A percentile compares a stretch with the other conserved stretches of the same genome.
Evolutionary conservation across 2,329 filamentous ascomycete species (phyloP).

Genomic region (Apiospora marii): DNA sequence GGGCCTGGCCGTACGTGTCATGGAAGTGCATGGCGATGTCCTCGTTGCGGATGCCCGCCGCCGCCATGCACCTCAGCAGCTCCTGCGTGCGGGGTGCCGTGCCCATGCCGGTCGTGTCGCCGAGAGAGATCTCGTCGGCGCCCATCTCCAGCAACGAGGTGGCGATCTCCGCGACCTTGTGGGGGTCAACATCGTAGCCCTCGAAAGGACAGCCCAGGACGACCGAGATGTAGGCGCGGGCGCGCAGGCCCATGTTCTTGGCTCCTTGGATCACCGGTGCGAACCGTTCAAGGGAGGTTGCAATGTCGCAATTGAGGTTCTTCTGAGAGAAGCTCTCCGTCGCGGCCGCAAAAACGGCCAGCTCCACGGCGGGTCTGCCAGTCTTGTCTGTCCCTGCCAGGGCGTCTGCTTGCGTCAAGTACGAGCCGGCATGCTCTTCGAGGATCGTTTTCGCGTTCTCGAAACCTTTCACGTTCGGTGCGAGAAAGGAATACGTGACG

Average conservation of each 20-base stretch:
- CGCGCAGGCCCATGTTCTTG: constrained; percentile 70
- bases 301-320: constrained; percentile 84
- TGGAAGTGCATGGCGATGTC: constrained; percentile 75
- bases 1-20: constrained; percentile 74
- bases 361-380: constrained; percentile 64
- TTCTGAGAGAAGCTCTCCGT: constrained; percentile 82
- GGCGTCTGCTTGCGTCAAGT: constrained; percentile 59
- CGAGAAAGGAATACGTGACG: constrained; percentile 81
- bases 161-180: constrained; percentile 71
- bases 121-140: constrained; percentile 88
- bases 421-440: constrained; percentile 56
- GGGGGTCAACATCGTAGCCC: constrained; percentile 69
- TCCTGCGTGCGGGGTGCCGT: constrained; percentile 56
- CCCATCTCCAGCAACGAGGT: constrained; percentile 81
- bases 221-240: constrained; percentile 82
- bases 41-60: constrained; percentile 60
- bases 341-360: constrained; percentile 83
- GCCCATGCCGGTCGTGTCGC: constrained; percentile 91
- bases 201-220: constrained; percentile 83
- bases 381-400: constrained; percentile 46
- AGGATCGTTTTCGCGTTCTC: constrained; percentile 66
- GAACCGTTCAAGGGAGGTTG: constrained; percentile 76
- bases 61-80: constrained; percentile 56
- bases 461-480: constrained; percentile 78
- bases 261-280: constrained; percentile 73